phyloP scores from a whole-genome alignment of 768 basidiomycete species.

The Kwoniella dejecticola region DNA sequence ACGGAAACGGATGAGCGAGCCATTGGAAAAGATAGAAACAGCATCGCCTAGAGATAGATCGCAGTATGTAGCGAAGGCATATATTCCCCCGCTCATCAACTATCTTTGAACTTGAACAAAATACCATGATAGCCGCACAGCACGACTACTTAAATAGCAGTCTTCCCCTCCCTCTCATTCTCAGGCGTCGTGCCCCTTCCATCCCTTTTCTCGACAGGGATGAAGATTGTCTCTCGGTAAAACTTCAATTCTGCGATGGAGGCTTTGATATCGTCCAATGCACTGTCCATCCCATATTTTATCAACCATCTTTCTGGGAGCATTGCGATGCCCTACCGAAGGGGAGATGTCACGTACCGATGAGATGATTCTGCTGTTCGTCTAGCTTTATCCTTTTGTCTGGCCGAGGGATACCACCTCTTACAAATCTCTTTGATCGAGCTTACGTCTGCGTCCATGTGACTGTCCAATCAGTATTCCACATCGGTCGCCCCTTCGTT shows the following conservation, averaged over 20 bases:
- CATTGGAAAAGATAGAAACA: too few species aligned
- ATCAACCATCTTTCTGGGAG: too few species aligned
- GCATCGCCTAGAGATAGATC: too few species aligned
- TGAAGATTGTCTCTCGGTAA: slow-evolving; percentile 76
- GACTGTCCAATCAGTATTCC: too few species aligned
- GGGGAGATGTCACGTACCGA: slow-evolving; percentile 29
- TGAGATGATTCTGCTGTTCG: slow-evolving; percentile 36
- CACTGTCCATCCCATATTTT: slow-evolving; percentile 60
- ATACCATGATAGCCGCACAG: too few species aligned
- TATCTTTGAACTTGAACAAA: too few species aligned
- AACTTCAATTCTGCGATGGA: slow-evolving; percentile 78
- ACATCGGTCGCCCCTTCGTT: too few species aligned
- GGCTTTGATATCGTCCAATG: slow-evolving; percentile 75
- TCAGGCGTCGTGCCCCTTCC: not conserved
- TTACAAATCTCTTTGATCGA: slow-evolving; percentile 54
- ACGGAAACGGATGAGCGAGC: too few species aligned
- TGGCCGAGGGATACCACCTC: slow-evolving; percentile 54
- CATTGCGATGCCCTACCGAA: too few species aligned
- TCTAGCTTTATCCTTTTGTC: slow-evolving; percentile 22
- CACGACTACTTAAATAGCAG: slow-evolving; percentile 15
- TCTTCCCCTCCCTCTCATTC: slow-evolving; percentile 24
- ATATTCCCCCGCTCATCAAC: too few species aligned
- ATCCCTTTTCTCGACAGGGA: slow-evolving; percentile 51
- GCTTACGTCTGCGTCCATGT: too few species aligned
- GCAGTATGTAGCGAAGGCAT: too few species aligned